These are phyloP conservation scores for Ophiostoma australiae DNA, from an alignment of 2,329 filamentous ascomycete species.

Conservation along the genomic window DNA sequence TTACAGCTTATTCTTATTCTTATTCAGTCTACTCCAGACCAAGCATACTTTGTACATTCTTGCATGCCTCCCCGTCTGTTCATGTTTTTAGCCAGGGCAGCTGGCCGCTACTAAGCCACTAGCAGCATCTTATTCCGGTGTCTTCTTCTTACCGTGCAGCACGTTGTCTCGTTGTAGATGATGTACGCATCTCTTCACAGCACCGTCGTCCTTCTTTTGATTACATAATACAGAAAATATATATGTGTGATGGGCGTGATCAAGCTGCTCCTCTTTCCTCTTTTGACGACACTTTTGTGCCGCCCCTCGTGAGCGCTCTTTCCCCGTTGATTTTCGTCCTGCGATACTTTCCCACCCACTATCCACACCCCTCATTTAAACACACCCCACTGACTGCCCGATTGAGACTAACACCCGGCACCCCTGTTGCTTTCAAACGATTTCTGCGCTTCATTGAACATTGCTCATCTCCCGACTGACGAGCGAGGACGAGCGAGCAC, in stretches of 20 bases:
- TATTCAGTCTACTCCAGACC: neutral
- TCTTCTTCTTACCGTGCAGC: neutral
- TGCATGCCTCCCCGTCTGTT: neutral
- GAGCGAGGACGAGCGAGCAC: slow-evolving; percentile 8
- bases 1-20: neutral
- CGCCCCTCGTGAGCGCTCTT: neutral
- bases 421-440: slow-evolving; percentile 6
- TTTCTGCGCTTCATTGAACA: slow-evolving; percentile 10
- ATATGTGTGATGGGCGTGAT: neutral
- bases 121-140: slow-evolving; percentile 4
- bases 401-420: slow-evolving; percentile 3
- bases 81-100: neutral
- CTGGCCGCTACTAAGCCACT: neutral
- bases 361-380: slow-evolving; percentile 13
- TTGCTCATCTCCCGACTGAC: slow-evolving; percentile 14
- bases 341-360: neutral
- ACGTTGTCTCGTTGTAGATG: neutral
- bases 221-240: neutral
- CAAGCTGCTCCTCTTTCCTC: neutral
- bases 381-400: neutral
- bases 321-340: neutral
- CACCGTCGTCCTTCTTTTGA: neutral
- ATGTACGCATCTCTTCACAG: neutral
- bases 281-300: neutral
- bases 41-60: neutral